A percentile compares a stretch with the other conserved stretches of the same genome.
These are phyloP conservation scores for Aspergillus sp. DNA, from an alignment of 2,329 filamentous ascomycete genomes.

Conservation along the genomic window DNA sequence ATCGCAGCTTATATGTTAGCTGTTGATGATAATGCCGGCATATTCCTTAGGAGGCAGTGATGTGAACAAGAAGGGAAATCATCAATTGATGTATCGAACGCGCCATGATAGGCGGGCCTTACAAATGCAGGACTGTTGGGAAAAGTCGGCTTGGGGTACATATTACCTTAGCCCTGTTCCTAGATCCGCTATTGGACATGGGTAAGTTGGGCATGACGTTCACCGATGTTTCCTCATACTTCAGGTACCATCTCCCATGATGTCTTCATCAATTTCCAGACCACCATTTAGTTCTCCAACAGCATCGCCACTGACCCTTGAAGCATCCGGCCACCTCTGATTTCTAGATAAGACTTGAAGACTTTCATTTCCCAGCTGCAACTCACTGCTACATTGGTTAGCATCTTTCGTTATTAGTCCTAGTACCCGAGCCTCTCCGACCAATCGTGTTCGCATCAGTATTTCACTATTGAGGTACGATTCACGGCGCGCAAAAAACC, in stretches of 20 bases:
- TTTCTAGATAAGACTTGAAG: constrained; percentile 55
- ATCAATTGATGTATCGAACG: too few species aligned
- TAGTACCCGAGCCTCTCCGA: constrained; percentile 53
- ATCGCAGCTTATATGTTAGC: too few species aligned
- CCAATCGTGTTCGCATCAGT: constrained; percentile 45
- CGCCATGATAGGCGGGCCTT: too few species aligned
- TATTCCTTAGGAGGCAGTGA: too few species aligned
- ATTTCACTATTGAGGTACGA: constrained; percentile 41
- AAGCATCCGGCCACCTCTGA: constrained; percentile 39
- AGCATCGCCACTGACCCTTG: constrained; percentile 19
- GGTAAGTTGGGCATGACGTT: background rate
- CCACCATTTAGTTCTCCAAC: constrained; percentile 20
- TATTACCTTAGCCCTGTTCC: background rate
- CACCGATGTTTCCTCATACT: background rate
- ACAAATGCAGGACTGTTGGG: too few species aligned
- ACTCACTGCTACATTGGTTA: constrained; percentile 55
- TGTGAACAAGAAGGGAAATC: too few species aligned
- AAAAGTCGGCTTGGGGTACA: too few species aligned
- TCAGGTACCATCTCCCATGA: constrained; percentile 41
- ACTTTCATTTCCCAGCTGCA: constrained; percentile 62
- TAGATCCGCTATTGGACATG: background rate
- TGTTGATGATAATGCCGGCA: too few species aligned
- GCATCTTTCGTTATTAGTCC: constrained; percentile 54
- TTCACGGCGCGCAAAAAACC: constrained; percentile 49
- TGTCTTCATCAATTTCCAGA: constrained; percentile 42